These are phyloP conservation scores for Eremochloa ophiuroides DNA, from an alignment of 176 grass and related monocot species.

Conservation along the genomic window DNA sequence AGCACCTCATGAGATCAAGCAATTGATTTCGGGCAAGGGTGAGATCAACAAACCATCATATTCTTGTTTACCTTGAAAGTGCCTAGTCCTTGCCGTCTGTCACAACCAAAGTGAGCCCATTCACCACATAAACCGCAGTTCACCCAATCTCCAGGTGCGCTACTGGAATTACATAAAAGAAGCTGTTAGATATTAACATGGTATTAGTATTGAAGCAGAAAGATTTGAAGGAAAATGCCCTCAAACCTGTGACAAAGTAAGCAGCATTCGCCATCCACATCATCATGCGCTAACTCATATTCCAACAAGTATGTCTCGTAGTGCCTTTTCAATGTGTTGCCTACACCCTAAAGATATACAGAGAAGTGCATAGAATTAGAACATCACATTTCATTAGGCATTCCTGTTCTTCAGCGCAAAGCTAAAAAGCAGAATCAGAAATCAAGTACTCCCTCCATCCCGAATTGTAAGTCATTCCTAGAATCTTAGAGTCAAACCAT, in stretches of 20 bases:
- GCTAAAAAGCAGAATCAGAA: background rate
- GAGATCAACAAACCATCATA: background rate
- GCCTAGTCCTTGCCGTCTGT: conserved; percentile 82
- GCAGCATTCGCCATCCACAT: conserved; percentile 98
- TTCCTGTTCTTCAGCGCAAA: background rate
- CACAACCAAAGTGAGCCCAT: conserved; percentile 99
- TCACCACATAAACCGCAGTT: conserved; percentile 96
- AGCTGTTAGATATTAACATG: conserved; percentile 23
- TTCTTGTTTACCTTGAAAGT: conserved; percentile 71
- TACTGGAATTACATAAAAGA: conserved; percentile 59
- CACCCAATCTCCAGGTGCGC: conserved; percentile 97
- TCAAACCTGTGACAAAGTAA: conserved; percentile 90
- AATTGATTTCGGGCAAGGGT: background rate
- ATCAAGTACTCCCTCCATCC: no score
- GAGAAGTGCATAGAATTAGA: conserved; percentile 16
- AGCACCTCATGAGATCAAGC: background rate
- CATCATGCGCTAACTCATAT: conserved; percentile 94
- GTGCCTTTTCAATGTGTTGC: conserved; percentile 94
- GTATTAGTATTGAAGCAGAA: background rate
- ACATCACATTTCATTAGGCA: background rate
- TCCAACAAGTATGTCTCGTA: conserved; percentile 97
- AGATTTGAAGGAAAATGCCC: conserved; percentile 10
- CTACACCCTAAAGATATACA: conserved; percentile 63
- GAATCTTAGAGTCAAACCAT: no score
- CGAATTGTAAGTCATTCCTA: no score